Percentiles rank a stretch among this genome's conserved stretches.
These are phyloP conservation scores for Blumeria hordei DNA, from an alignment of 2,329 filamentous ascomycete species.

Conservation along the genomic window DNA sequence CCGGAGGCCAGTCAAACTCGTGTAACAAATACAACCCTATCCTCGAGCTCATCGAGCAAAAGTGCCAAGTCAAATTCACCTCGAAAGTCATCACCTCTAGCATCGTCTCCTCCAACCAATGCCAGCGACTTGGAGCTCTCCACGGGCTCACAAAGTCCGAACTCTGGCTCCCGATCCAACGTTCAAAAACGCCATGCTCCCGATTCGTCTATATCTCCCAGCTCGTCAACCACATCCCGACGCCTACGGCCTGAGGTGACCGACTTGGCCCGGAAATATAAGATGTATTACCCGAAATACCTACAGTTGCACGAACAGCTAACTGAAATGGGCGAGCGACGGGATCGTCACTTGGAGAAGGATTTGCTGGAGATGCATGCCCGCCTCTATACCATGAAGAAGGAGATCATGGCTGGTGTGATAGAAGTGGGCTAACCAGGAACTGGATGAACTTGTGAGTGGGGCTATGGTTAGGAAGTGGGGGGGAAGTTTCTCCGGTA, in stretches of 20 bases:
- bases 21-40: slow-evolving; percentile 22
- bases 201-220: background rate
- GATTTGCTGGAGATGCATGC: slow-evolving; percentile 29
- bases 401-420: slow-evolving; percentile 21
- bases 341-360: slow-evolving; percentile 27
- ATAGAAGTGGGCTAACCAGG: slow-evolving; percentile 4
- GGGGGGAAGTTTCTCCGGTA: no score
- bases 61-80: slow-evolving; percentile 30
- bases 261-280: slow-evolving; percentile 29
- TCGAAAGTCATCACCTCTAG: slow-evolving; percentile 37
- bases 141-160: slow-evolving; percentile 10
- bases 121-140: slow-evolving; percentile 28
- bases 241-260: slow-evolving; percentile 25
- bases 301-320: slow-evolving; percentile 31
- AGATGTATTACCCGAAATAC: slow-evolving; percentile 30
- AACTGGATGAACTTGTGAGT: no score
- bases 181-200: background rate
- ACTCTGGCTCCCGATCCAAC: slow-evolving; percentile 10
- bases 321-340: slow-evolving; percentile 16
- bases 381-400: slow-evolving; percentile 30
- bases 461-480: no score
- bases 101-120: slow-evolving; percentile 40
- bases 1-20: slow-evolving; percentile 24
- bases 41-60: slow-evolving; percentile 16
- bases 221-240: slow-evolving; percentile 4